Percentiles rank a stretch among this genome's conserved stretches.
phyloP scores from a whole-genome alignment of 1,139 yeast species.

The Candida pseudocylindracea region DNA sequence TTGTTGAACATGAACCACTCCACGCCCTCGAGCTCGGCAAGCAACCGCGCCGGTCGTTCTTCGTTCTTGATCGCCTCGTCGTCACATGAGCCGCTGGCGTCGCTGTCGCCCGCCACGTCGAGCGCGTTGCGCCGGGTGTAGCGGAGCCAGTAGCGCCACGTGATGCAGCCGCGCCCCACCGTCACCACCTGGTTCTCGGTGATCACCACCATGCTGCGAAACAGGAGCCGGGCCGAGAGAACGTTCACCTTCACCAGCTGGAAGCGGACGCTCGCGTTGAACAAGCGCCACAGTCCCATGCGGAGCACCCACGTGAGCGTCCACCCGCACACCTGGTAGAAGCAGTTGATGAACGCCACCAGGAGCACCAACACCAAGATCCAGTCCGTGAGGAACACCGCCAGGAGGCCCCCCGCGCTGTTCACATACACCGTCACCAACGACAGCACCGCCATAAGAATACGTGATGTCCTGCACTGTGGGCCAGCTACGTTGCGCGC shows the following conservation, averaged over 20 bases:
- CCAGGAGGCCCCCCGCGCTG: too few relatives aligned
- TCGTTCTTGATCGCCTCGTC: conserved; percentile 11
- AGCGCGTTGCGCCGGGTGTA: conserved; percentile 24
- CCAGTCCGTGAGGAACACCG: conserved; percentile 75
- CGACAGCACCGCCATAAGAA: too few relatives aligned
- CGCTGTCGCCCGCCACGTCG: conserved; percentile 6
- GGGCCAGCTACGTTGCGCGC: too few relatives aligned
- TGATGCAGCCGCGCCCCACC: conserved; percentile 45
- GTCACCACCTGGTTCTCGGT: conserved; percentile 53
- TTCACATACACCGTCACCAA: too few relatives aligned
- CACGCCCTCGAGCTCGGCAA: conserved; percentile 45
- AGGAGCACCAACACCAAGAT: conserved; percentile 39
- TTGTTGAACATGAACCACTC: conserved; percentile 72
- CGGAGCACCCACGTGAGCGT: conserved; percentile 26
- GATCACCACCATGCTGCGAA: conserved; percentile 51
- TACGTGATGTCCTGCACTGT: too few relatives aligned
- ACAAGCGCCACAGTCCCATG: conserved; percentile 39
- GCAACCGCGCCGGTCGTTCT: conserved; percentile 34
- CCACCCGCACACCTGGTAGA: conserved; percentile 55
- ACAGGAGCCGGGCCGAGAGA: conserved; percentile 62
- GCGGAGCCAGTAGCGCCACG: conserved; percentile 82
- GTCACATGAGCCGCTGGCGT: conserved; percentile 5
- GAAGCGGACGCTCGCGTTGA: conserved; percentile 32
- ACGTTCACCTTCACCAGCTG: conserved; percentile 59
- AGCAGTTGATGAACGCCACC: conserved; percentile 47